phyloP scores from a whole-genome alignment of 208 protist species.

The Crithidia expoeki region DNA sequence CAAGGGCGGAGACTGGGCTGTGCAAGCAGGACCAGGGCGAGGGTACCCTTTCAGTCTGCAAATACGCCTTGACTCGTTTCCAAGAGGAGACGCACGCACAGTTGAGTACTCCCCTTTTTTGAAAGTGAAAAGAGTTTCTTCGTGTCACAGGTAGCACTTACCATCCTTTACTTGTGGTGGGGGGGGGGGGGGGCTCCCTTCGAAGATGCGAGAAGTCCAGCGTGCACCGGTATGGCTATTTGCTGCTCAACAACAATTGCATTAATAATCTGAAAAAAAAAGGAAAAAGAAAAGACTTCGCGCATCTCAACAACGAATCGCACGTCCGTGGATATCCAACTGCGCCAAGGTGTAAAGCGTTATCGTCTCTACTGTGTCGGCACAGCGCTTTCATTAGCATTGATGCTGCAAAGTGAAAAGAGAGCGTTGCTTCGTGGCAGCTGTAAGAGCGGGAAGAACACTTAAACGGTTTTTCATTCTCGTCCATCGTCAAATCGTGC shows the following conservation, averaged over 20 bases:
- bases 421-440: too few relatives aligned
- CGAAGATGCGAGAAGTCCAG: too few relatives aligned
- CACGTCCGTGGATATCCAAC: neutral
- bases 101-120: neutral
- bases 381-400: neutral
- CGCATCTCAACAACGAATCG: neutral
- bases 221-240: too few relatives aligned
- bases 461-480: neutral
- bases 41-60: too few relatives aligned
- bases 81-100: constrained; percentile 5
- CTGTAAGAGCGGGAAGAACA: neutral
- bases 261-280: constrained; percentile 12
- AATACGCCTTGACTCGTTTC: too few relatives aligned
- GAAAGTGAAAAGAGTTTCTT: too few relatives aligned
- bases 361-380: neutral
- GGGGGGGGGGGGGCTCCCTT: too few relatives aligned
- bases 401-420: too few relatives aligned
- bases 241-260: neutral
- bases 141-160: too few relatives aligned
- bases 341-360: neutral
- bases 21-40: too few relatives aligned
- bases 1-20: neutral
- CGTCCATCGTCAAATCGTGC: too few relatives aligned
- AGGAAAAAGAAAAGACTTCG: neutral
- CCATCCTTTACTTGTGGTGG: too few relatives aligned